Evolutionary conservation across 202 grass and related monocot species (phyloP).

Genomic region (Carex arenaria): DNA sequence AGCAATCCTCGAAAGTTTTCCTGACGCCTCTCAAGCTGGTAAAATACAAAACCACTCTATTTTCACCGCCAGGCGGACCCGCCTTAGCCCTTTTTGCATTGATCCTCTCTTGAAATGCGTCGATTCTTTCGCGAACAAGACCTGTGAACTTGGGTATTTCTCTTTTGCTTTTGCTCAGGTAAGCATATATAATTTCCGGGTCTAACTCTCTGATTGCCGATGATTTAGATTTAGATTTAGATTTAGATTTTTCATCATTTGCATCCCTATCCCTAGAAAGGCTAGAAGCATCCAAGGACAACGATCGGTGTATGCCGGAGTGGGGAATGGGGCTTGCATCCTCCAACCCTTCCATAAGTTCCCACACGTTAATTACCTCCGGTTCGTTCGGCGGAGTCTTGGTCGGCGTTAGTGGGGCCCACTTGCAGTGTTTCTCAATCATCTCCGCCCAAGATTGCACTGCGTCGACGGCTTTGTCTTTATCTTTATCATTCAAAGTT

Average conservation of each 20-base stretch:
- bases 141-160: slow-evolving; percentile 62
- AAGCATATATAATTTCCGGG: slow-evolving; percentile 46
- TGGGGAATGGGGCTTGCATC: slow-evolving; percentile 30
- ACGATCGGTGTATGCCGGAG: not conserved
- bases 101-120: slow-evolving; percentile 74
- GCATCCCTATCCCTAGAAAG: not conserved
- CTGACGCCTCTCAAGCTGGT: slow-evolving; percentile 84
- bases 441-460: slow-evolving; percentile 21
- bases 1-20: slow-evolving; percentile 91
- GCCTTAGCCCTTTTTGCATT: slow-evolving; percentile 55
- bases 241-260: not conserved
- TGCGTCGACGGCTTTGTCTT: not conserved
- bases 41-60: slow-evolving; percentile 74
- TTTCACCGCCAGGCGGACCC: slow-evolving; percentile 23
- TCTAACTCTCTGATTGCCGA: slow-evolving; percentile 42
- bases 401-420: slow-evolving; percentile 31
- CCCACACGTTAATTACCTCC: slow-evolving; percentile 92
- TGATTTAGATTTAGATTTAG: not conserved
- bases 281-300: slow-evolving; percentile 15
- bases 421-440: slow-evolving; percentile 26
- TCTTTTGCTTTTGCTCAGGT: slow-evolving; percentile 36
- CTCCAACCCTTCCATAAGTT: slow-evolving; percentile 95
- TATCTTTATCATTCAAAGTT: slow-evolving; percentile 32
- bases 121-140: slow-evolving; percentile 66
- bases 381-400: slow-evolving; percentile 55